A percentile compares a stretch with the other conserved stretches of the same genome.
Conservation (phyloP, 164 flowering plant species). For the Echeveria elegans region DNA sequence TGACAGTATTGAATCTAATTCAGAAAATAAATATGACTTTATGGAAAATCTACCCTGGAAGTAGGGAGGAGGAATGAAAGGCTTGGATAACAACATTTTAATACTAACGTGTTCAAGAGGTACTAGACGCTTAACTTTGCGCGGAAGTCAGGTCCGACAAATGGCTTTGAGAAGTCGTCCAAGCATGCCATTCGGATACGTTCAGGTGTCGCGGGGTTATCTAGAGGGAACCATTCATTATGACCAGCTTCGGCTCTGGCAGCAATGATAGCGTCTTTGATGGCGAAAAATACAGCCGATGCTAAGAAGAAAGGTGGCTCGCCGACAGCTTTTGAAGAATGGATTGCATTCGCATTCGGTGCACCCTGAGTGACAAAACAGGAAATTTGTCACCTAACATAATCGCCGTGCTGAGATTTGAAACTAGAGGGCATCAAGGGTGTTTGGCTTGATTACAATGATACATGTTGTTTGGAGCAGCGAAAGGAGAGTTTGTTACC, state of each 20-base stretch:
- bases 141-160: conserved; percentile 38
- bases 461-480: background rate
- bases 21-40: too few relatives aligned
- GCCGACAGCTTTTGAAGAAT: conserved; percentile 96
- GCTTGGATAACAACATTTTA: too few relatives aligned
- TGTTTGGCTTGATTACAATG: background rate
- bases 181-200: conserved; percentile 90
- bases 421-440: background rate
- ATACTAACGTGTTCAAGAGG: too few relatives aligned
- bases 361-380: conserved; percentile 39
- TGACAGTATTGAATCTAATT: too few relatives aligned
- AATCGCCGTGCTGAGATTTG: background rate
- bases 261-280: conserved; percentile 81
- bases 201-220: conserved; percentile 94
- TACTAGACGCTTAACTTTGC: conserved; percentile 74
- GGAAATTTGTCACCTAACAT: background rate
- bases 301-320: conserved; percentile 98
- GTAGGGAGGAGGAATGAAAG: background rate
- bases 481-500: conserved; percentile 32
- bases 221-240: conserved; percentile 84
- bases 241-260: conserved; percentile 72
- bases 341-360: conserved; percentile 77
- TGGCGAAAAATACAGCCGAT: conserved; percentile 80
- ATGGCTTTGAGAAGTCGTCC: conserved; percentile 56
- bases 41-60: too few relatives aligned